Evolutionary conservation across 2,329 filamentous ascomycete species (phyloP).

Genomic region (Penicillium sp.): DNA sequence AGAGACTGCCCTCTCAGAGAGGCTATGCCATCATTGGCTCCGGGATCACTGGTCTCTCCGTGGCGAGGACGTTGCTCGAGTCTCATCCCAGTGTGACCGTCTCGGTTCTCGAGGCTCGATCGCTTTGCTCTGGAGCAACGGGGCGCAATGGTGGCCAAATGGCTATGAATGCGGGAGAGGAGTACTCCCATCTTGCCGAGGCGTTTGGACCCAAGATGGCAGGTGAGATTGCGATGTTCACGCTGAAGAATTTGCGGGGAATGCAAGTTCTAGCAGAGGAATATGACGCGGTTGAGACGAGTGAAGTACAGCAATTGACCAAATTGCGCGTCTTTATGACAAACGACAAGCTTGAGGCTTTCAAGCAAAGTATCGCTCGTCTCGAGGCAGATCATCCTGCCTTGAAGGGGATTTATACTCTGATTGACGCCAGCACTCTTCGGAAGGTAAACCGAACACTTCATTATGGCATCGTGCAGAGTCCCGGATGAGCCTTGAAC

Average conservation of each 20-base stretch:
- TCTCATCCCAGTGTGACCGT: constrained; percentile 21
- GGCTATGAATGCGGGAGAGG: constrained; percentile 23
- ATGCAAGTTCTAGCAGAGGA: constrained; percentile 34
- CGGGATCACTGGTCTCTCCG: constrained; percentile 32
- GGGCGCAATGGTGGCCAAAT: constrained; percentile 35
- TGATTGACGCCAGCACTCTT: constrained; percentile 14
- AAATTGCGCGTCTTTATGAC: constrained; percentile 25
- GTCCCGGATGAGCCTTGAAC: too few species aligned
- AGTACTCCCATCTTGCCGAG: constrained; percentile 19
- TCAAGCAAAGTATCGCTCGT: constrained; percentile 15
- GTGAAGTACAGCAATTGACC: constrained; percentile 18
- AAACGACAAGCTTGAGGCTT: constrained; percentile 13
- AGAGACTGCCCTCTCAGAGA: constrained; percentile 18
- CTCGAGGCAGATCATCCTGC: constrained; percentile 21
- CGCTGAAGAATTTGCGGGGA: constrained; percentile 31
- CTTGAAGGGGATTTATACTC: constrained; percentile 20
- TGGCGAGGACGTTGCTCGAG: constrained; percentile 28
- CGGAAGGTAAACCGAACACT: constrained; percentile 5
- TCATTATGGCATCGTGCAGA: too few species aligned
- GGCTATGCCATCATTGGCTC: constrained; percentile 34
- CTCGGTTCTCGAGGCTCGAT: constrained; percentile 31
- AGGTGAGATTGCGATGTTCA: constrained; percentile 35
- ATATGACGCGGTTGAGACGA: constrained; percentile 24
- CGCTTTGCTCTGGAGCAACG: constrained; percentile 33
- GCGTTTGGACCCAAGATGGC: constrained; percentile 25